These are phyloP conservation scores for Ogataea trehaloabstinens DNA, from an alignment of 805 yeast species.

Conservation along the genomic window DNA sequence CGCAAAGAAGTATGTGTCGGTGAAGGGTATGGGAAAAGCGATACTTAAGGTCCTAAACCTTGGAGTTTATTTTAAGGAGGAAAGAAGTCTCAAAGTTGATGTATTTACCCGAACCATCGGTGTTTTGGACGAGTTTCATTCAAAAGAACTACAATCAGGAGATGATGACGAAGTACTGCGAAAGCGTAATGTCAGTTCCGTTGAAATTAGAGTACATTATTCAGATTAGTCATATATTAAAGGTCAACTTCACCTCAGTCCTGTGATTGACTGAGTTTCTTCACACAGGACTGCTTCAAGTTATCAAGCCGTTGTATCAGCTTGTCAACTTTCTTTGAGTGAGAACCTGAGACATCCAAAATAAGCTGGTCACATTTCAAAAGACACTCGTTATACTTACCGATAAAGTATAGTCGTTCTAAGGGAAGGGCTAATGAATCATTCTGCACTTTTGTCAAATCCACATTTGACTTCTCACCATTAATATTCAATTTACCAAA, in stretches of 20 bases:
- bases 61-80: conserved; percentile 56
- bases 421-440: conserved; percentile 56
- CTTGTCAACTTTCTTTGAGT: too few relatives aligned
- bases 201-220: conserved; percentile 42
- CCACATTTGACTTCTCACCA: too few relatives aligned
- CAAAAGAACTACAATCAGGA: too few relatives aligned
- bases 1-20: conserved; percentile 42
- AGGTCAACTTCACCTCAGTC: too few relatives aligned
- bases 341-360: too few relatives aligned
- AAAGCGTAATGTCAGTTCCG: conserved; percentile 46
- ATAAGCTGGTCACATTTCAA: conserved; percentile 20
- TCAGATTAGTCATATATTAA: conserved; percentile 3
- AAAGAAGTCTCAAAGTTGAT: conserved; percentile 52
- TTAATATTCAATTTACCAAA: too few relatives aligned
- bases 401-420: conserved; percentile 59
- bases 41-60: conserved; percentile 62
- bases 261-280: too few relatives aligned
- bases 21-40: conserved; percentile 77
- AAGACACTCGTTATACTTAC: conserved; percentile 52
- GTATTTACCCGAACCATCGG: conserved; percentile 61
- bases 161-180: conserved; percentile 32
- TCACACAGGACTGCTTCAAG: too few relatives aligned
- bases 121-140: conserved; percentile 67
- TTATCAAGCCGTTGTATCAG: too few relatives aligned
- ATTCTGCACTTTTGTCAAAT: conserved; percentile 51